Percentiles rank a stretch among this genome's conserved stretches.
phyloP scores from a whole-genome alignment of 1,284 basidiomycete species.

The Ganoderma sp. region DNA sequence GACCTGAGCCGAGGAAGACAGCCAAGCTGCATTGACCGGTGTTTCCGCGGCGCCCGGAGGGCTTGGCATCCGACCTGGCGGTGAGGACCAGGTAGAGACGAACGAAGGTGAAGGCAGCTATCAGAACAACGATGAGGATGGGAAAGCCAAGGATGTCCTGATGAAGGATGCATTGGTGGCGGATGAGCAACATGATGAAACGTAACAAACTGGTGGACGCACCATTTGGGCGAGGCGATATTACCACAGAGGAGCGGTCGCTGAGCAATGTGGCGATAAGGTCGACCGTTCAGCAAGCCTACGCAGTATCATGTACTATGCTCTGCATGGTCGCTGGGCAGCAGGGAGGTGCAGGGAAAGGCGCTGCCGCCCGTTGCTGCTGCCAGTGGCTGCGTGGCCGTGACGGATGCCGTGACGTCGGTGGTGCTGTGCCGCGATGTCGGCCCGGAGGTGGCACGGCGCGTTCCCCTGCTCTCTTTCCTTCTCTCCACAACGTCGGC shows the following conservation, averaged over 20 bases:
- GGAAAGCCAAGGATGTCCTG: constrained; percentile 19
- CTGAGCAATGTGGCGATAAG: not conserved
- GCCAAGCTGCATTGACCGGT: constrained; percentile 53
- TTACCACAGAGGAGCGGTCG: not conserved
- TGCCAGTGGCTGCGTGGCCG: not conserved
- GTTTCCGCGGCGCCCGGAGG: constrained; percentile 16
- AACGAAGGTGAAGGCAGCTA: constrained; percentile 24
- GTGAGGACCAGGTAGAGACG: constrained; percentile 36
- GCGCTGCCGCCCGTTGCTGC: not conserved
- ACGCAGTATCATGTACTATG: not conserved
- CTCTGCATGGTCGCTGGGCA: constrained; percentile 2
- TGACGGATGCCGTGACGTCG: constrained; percentile 6
- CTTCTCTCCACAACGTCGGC: not conserved
- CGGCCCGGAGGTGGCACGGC: constrained; percentile 3
- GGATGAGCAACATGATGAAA: not conserved
- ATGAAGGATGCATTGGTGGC: not conserved
- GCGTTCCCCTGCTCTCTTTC: not conserved
- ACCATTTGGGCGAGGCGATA: constrained; percentile 5
- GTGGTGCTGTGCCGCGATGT: constrained; percentile 3
- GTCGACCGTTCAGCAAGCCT: not conserved
- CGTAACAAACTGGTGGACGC: not conserved
- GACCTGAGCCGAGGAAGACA: constrained; percentile 71
- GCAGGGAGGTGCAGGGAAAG: not conserved
- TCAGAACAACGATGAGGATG: constrained; percentile 22
- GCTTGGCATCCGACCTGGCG: constrained; percentile 15